Percentiles rank a stretch among this genome's conserved stretches.
Evolutionary conservation across 2,329 filamentous ascomycete genomes (phyloP).

Genomic region (Hypoxylon rubiginosum): DNA sequence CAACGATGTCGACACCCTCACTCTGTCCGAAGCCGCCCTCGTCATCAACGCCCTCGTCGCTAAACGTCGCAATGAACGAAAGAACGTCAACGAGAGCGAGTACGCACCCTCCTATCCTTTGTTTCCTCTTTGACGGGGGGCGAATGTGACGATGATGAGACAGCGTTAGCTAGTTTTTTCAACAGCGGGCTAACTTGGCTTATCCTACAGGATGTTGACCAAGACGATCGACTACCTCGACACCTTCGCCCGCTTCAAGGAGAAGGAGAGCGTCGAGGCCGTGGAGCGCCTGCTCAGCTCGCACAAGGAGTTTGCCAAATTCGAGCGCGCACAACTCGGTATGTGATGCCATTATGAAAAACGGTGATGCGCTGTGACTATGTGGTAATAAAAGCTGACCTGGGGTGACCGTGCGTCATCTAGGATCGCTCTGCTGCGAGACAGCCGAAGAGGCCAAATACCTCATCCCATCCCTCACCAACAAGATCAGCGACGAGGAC

Average conservation of each 20-base stretch:
- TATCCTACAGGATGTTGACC: constrained; percentile 74
- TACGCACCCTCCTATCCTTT: constrained; percentile 61
- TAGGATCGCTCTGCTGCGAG: constrained; percentile 92
- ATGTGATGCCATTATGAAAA: constrained; percentile 50
- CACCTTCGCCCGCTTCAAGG: constrained; percentile 94
- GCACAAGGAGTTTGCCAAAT: constrained; percentile 85
- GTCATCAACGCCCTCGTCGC: constrained; percentile 91
- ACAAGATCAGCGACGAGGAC: constrained; percentile 92
- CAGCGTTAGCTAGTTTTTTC: not conserved
- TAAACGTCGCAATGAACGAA: constrained; percentile 82
- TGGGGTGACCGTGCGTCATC: constrained; percentile 27
- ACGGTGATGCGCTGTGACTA: not conserved
- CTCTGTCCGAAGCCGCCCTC: constrained; percentile 89
- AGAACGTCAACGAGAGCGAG: constrained; percentile 88
- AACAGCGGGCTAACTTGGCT: constrained; percentile 20
- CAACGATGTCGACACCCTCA: constrained; percentile 89
- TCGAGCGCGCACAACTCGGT: constrained; percentile 95
- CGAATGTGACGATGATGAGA: not conserved
- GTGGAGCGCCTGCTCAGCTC: constrained; percentile 88
- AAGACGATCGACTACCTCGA: constrained; percentile 95
- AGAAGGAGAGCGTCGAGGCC: constrained; percentile 94
- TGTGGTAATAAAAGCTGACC: constrained; percentile 6
- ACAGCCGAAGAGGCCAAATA: constrained; percentile 96
- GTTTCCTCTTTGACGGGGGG: not conserved
- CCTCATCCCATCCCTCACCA: constrained; percentile 86